phyloP scores from a whole-genome alignment of 108 stramenopile genomes.

The Bacterosira constricta region DNA sequence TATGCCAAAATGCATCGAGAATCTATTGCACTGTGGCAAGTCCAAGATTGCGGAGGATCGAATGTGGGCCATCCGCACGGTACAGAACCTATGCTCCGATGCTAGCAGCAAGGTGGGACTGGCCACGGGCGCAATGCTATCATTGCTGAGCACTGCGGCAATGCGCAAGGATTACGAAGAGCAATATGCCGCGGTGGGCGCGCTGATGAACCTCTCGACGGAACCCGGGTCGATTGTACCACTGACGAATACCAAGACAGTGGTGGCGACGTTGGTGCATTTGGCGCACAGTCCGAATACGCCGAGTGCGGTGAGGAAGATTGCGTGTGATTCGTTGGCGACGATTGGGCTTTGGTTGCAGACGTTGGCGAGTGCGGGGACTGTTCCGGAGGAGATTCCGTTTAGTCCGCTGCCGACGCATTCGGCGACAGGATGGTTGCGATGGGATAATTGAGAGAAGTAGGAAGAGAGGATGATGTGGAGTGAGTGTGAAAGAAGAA shows the following conservation, averaged over 20 bases:
- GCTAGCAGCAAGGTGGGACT: conserved; percentile 61
- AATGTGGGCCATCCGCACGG: conserved; percentile 66
- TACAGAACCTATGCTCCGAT: conserved; percentile 83
- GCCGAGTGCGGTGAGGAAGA: conserved; percentile 50
- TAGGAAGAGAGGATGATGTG: too few relatives aligned
- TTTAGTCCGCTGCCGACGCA: conserved; percentile 72
- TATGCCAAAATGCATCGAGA: conserved; percentile 56
- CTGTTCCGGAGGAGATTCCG: conserved; percentile 62
- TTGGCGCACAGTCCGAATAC: conserved; percentile 73
- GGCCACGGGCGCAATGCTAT: conserved; percentile 55
- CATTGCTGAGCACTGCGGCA: conserved; percentile 61
- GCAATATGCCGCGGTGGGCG: conserved; percentile 70
- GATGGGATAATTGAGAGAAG: conserved; percentile 64
- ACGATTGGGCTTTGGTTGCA: conserved; percentile 86
- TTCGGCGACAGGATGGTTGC: conserved; percentile 73
- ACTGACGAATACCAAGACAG: conserved; percentile 80
- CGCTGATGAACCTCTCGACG: conserved; percentile 78
- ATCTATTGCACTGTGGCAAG: conserved; percentile 50
- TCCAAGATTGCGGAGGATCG: conserved; percentile 60
- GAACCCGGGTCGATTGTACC: conserved; percentile 83
- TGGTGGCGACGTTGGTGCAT: conserved; percentile 80
- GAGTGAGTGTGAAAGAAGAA: too few relatives aligned
- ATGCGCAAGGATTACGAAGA: conserved; percentile 70
- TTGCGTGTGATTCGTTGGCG: conserved; percentile 81
- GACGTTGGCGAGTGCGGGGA: conserved; percentile 74